Percentiles rank a stretch among this genome's conserved stretches.
Evolutionary conservation across 2,329 filamentous ascomycete species (phyloP).

Genomic region (Aspergillus vadensis): DNA sequence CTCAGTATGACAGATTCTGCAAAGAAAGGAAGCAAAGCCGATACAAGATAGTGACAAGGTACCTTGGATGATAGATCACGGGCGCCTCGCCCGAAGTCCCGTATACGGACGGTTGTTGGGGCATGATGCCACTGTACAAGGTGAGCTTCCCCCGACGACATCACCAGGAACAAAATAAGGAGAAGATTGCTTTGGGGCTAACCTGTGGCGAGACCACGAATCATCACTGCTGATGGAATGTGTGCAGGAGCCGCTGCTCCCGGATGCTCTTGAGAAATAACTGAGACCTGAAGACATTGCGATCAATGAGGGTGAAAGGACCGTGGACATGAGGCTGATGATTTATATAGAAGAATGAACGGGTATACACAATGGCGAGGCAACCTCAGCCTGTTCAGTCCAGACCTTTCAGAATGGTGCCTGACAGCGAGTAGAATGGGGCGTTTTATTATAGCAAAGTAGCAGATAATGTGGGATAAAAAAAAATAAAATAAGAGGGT

Average conservation of each 20-base stretch:
- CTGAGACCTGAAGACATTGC: conserved; percentile 34
- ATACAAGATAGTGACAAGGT: conserved; percentile 19
- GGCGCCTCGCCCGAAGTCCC: conserved; percentile 30
- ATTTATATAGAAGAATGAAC: conserved; percentile 1
- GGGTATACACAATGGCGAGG: not conserved
- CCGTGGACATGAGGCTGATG: conserved; percentile 34
- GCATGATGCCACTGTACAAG: conserved; percentile 27
- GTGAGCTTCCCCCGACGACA: conserved; percentile 28
- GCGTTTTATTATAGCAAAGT: conserved; percentile 9
- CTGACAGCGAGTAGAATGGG: conserved; percentile 10
- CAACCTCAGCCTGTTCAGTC: not conserved
- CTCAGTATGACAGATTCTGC: conserved; percentile 21
- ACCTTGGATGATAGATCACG: conserved; percentile 43
- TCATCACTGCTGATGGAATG: conserved; percentile 35
- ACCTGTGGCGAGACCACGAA: conserved; percentile 39
- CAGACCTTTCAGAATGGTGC: conserved; percentile 6
- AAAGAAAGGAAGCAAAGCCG: conserved; percentile 2
- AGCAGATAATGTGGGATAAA: not conserved
- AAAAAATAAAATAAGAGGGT: not conserved
- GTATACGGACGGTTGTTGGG: conserved; percentile 35
- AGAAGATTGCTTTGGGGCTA: conserved; percentile 27
- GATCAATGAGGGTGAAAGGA: conserved; percentile 31
- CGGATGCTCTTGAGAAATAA: conserved; percentile 33
- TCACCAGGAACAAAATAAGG: not conserved
- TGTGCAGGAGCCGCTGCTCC: conserved; percentile 32